Evolutionary conservation across 306 rosid genomes (phyloP), one percentile per base, ranked within the genome.

Genomic region (Trifolium subterraneum): DNA sequence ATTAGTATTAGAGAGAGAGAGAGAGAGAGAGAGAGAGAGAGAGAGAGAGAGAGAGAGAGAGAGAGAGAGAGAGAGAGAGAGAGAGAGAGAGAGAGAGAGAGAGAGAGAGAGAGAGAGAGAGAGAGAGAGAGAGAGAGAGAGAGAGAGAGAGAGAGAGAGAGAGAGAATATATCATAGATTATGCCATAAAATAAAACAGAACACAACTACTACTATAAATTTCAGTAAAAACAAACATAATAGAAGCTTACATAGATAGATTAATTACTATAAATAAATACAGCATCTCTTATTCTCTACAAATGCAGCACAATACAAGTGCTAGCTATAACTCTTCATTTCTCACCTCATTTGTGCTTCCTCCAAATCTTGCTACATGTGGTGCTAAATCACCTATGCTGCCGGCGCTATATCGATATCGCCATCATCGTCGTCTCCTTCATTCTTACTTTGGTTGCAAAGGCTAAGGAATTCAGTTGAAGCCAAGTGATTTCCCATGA

Each of bases 381-480:
- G 20, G 55, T 15, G 20, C 10, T 16, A 23, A 60, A 66, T 66
- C 55, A 29, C 41, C 19, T 75, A 86, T 1, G 93, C 90, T 0
- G 93, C 93, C 2, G 87, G 93, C 0, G 90, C 93, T 20, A 88
- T 72, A 51, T 52, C 79, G 1, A 76, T 52, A 8, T 41, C 76
- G 31, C 71, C 87, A 3, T 72, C 73, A 3, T 79, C 73, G 0
- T 88, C 87, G 0, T 78, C 85, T 1, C 78, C 85, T 0, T 84
- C 88, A 0, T 5, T 85, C 16, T 83, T 79, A 0, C 52, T 65
- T 33, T 73, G 64, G 18, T 0, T 11, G 64, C 31, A 39, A 62
- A 41, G 75, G 74, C 51, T 29, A 22, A 7, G 18, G 44, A 58
- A 14, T 41, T 31, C 36, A 39, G 60, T 59, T 5, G 56, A 63